phyloP scores from a whole-genome alignment of 768 basidiomycete genomes.

The Tricholoma sp. region DNA sequence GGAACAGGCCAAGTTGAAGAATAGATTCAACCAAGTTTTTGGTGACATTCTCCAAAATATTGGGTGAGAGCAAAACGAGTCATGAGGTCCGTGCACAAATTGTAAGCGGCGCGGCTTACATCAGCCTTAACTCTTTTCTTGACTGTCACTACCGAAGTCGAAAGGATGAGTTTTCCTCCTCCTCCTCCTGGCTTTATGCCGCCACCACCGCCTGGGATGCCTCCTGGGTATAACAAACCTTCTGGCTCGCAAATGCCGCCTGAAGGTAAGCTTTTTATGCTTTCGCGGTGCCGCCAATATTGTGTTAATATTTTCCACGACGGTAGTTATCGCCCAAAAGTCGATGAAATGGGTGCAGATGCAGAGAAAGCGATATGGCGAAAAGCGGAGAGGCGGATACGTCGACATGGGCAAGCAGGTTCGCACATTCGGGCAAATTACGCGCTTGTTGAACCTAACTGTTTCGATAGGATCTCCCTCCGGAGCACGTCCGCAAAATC shows the following conservation, averaged over 20 bases:
- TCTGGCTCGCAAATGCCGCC: slow-evolving; percentile 41
- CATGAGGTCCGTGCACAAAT: slow-evolving; percentile 35
- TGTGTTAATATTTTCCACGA: slow-evolving; percentile 11
- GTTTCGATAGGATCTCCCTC: slow-evolving; percentile 73
- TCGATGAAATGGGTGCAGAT: slow-evolving; percentile 94
- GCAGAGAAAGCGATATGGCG: slow-evolving; percentile 90
- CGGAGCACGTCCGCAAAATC: slow-evolving; percentile 98
- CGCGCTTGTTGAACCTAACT: slow-evolving; percentile 15
- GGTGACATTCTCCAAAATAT: no score
- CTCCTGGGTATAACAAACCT: slow-evolving; percentile 28
- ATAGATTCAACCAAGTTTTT: no score
- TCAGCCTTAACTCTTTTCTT: slow-evolving; percentile 38
- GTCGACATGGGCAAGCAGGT: slow-evolving; percentile 94
- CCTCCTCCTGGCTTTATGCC: slow-evolving; percentile 50
- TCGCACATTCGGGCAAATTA: slow-evolving; percentile 5
- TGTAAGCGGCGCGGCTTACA: slow-evolving; percentile 30
- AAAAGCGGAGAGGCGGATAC: slow-evolving; percentile 83
- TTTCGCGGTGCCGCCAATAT: slow-evolving; percentile 12
- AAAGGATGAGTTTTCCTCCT: slow-evolving; percentile 53
- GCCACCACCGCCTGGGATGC: slow-evolving; percentile 52
- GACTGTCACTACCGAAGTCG: slow-evolving; percentile 16
- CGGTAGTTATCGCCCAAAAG: slow-evolving; percentile 73
- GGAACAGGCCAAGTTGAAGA: no score
- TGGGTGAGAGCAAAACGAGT: background rate
- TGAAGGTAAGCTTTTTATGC: slow-evolving; percentile 33